phyloP scores from a whole-genome alignment of 495 filamentous ascomycete genomes.

The Oleoguttula mirabilis region DNA sequence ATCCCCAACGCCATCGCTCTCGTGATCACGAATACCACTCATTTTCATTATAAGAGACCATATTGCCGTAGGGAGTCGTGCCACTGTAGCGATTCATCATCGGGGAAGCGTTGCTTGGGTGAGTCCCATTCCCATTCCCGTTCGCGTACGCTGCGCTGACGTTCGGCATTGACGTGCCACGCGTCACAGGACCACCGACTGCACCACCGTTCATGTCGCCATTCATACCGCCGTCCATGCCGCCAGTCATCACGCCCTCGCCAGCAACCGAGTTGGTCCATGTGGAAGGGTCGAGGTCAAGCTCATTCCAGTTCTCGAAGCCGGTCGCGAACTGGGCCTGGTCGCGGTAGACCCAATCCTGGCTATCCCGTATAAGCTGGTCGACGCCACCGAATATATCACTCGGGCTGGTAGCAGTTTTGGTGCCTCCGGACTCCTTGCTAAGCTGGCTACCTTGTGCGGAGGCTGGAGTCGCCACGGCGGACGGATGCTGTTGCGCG shows the following conservation, averaged over 20 bases:
- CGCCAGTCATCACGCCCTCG: background rate
- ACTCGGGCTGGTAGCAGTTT: constrained; percentile 17
- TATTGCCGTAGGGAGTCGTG: constrained; percentile 3
- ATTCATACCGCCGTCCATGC: background rate
- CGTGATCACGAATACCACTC: constrained; percentile 17
- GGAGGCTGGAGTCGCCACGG: constrained; percentile 2
- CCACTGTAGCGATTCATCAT: constrained; percentile 2
- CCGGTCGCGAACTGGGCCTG: constrained; percentile 28
- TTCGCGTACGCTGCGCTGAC: too few species aligned
- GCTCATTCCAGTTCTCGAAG: constrained; percentile 30
- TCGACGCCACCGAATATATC: constrained; percentile 33
- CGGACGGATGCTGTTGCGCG: constrained; percentile 7
- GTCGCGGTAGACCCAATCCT: constrained; percentile 31
- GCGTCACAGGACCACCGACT: background rate
- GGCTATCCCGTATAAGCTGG: constrained; percentile 28
- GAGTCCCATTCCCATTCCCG: too few species aligned
- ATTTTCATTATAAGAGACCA: constrained; percentile 11
- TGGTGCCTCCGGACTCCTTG: constrained; percentile 2
- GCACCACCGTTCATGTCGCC: background rate
- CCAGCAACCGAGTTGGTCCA: constrained; percentile 3
- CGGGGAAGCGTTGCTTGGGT: too few species aligned
- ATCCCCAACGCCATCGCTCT: too few species aligned
- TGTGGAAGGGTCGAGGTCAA: constrained; percentile 2
- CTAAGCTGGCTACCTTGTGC: constrained; percentile 1
- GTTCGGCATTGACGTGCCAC: background rate